Evolutionary conservation across 2,329 filamentous ascomycete species (phyloP), one percentile per base, ranked within the genome.

Genomic region (Aureobasidium musti): DNA sequence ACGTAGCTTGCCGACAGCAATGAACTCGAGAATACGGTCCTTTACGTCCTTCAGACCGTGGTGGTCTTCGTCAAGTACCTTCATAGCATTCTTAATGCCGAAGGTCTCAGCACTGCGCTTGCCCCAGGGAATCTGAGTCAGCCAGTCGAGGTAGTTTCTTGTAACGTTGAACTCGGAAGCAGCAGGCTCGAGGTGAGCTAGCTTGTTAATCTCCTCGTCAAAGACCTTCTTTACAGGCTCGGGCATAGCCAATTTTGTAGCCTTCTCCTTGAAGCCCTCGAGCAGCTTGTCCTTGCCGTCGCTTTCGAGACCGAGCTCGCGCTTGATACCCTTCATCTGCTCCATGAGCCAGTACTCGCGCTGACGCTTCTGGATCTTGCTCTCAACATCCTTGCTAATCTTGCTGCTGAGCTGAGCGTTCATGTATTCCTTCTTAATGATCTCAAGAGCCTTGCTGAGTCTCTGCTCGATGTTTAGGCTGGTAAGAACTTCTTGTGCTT

Each of bases 91-190:
- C 72, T 91, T 86, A 71, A 99, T 97, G 59, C 89, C 92, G 77
- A 99, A 99, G 78, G 98, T 99, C 81, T 99, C 95, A 0, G 92
- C 89, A 72, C 93, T 97, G 74, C 93, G 87, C 77, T 95, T 91
- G 56, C 95, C 95, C 95, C 95, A 99, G 0, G 95, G 95, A 52
- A 99, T 95, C 77, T 98, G 94, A 7, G 95, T 99, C 47, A 99
- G 84, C 95, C 96, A 99, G 79, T 99, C 96, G 43, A 99, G 83
- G 78, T 99, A 99, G 79, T 99, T 99, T 68, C 96, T 86, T 26
- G 95, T 99, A 50, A 99, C 96, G 72, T 99, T 99, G 78, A 98
- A 99, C 77, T 99, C 95, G 1, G 94, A 98, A 4, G 95, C 95
- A 13, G 93, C 93, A 28, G 95, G 91, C 77, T 99, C 96, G 6